Base-by-base conservation (phyloP, 2,329 filamentous ascomycete species). In the Aspergillus melleus region DNA sequence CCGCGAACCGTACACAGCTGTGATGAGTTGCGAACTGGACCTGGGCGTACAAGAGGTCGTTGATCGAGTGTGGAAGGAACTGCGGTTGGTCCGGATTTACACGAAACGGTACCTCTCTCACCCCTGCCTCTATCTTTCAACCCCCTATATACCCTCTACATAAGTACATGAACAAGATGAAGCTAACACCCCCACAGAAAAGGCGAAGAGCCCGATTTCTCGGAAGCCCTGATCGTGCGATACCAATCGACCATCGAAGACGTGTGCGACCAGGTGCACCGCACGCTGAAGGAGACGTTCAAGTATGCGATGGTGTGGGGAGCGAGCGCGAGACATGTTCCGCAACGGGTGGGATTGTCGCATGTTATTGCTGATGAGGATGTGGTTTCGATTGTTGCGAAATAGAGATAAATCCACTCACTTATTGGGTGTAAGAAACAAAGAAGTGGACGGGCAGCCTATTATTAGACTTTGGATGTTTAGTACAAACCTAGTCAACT, bases 231-330 rank as follows among this genome's bases (percentile, higher is more conserved):
- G 70, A 99, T 99, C 72, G 95, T 99, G 66, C 85, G 96, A 60
- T 88, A 83, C 73, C 90, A 93, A 69, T 92, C 91, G 72, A 91
- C 88, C 12, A 92, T 99, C 72, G 95, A 98, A 79, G 94, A 99
- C 76, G 95, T 99, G 10, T 99, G 95, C 77, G 95, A 99, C 77
- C 88, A 91, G 69, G 90, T 99, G 67, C 95, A 99, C 79, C 84
- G 95, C 63, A 95, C 88, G 26, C 81, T 99, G 66, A 99, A 98
- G 85, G 96, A 99, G 64, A 96, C 92, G 4, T 99, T 98, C 84
- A 99, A 98, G 82, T 97, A 98, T 79, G 96, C 95, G 3, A 79
- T 98, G 66, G 95, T 99, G 0, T 99, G 96, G 96, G 95, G 95
- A 4, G 93, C 93, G 19, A 98, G 94, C 77, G 95, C 95, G 39